Base-by-base conservation (phyloP, 2,329 filamentous ascomycete species). In the Albophoma yamanashiensis region DNA sequence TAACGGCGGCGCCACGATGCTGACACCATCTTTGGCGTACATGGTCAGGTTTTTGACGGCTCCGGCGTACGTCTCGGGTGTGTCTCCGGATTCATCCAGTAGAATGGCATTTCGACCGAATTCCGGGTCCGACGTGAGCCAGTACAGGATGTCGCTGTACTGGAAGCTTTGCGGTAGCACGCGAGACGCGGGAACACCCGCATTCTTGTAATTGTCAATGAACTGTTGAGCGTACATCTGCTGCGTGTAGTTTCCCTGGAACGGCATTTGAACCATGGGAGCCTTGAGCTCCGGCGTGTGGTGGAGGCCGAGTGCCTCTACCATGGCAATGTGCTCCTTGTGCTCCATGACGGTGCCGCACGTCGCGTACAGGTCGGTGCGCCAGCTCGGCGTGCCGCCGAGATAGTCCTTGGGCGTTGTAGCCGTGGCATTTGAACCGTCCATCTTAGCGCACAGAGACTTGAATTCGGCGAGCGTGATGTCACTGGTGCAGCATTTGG, bases 401-500 rank as follows among this genome's bases (percentile, higher is more conserved):
- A 84, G 80, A 73, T 80, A 88, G 64, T 83, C 80, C 43, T 76
- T 70, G 0, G 82, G 74, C 1, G 79, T 89, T 25, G 80, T 80
- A 40, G 84, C 86, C 55, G 75, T 79, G 64, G 77, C 71, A 67
- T 87, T 85, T 68, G 74, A 81, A 57, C 82, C 82, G 67, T 90
- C 87, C 85, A 88, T 89, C 74, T 89, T 89, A 67, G 81, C 81
- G 73, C 87, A 90, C 6, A 90, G 80, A 6, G 79, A 76, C 71
- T 84, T 83, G 77, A 84, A 89, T 72, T 90, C 88, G 55, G 78
- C 78, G 42, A 87, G 74, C 0, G 87, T 89, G 67, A 90, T 82
- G 68, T 90, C 88, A 65, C 80, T 85, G 3, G 87, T 89, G 77
- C 87, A 90, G 78, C 87, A 90, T 64, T 82, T 82, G 15, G 86